A percentile compares a stretch with the other conserved stretches of the same genome.
These are phyloP conservation scores for Fusarium duplospermum DNA, from an alignment of 2,329 filamentous ascomycete species.

Conservation along the genomic window DNA sequence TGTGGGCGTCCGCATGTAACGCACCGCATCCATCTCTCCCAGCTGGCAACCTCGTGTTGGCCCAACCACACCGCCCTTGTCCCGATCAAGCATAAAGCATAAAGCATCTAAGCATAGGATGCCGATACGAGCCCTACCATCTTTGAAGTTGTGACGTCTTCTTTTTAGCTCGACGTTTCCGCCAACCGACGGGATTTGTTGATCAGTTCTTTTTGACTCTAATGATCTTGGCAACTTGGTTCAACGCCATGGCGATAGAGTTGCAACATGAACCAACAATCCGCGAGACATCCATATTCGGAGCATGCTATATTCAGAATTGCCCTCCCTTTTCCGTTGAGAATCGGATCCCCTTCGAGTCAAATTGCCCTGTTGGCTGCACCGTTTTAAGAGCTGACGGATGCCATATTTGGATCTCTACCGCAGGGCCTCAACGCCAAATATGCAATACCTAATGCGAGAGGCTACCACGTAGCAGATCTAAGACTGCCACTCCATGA, in stretches of 20 bases:
- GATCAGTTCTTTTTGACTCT: not conserved
- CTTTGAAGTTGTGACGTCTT: not conserved
- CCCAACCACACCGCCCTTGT: slow-evolving; percentile 25
- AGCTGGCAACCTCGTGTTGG: slow-evolving; percentile 32
- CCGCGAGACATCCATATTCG: not conserved
- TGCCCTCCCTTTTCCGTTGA: not conserved
- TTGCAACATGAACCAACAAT: not conserved
- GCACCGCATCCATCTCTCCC: slow-evolving; percentile 4
- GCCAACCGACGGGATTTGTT: not conserved
- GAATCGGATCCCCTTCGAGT: not conserved
- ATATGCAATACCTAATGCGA: not conserved
- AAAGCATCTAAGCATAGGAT: slow-evolving; percentile 21
- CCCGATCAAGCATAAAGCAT: slow-evolving; percentile 19
- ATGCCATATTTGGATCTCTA: not conserved
- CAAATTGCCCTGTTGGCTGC: not conserved
- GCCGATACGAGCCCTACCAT: slow-evolving; percentile 36
- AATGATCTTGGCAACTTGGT: not conserved
- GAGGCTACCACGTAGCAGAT: slow-evolving; percentile 14
- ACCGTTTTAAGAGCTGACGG: not conserved
- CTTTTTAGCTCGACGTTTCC: not conserved
- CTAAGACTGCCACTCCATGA: not conserved
- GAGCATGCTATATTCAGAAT: too few relatives aligned
- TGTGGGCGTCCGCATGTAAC: slow-evolving; percentile 31
- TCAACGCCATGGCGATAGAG: not conserved
- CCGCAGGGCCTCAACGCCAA: not conserved